Evolutionary conservation across 2,329 filamentous ascomycete genomes (phyloP), one percentile per base, ranked within the genome.

Genomic region (Xylariaceae sp.): DNA sequence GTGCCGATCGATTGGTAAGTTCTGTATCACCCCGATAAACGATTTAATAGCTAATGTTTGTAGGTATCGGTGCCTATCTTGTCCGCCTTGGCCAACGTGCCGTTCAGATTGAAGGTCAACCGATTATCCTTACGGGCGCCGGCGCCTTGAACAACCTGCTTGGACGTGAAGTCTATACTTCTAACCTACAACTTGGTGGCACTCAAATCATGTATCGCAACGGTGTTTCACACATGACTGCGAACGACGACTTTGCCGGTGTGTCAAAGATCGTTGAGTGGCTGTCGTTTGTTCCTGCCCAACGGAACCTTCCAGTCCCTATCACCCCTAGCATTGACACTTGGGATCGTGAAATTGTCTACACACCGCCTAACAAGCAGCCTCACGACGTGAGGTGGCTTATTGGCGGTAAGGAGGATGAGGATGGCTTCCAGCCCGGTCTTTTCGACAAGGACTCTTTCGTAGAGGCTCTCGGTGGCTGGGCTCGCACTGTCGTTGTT

Each of bases 161-260:
- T 60, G 95, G 95, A 71, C 92, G 96, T 67, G 95, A 99, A 78
- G 94, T 99, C 26, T 99, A 99, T 81, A 97, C 95, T 21, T 98
- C 95, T 60, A 99, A 99, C 84, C 79, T 99, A 72, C 95, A 99
- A 82, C 91, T 99, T 65, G 95, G 95, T 87, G 95, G 95, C 69
- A 99, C 95, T n/a, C 95, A 99, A 79, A 99, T 99, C 84, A 99
- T 99, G 95, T 98, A 99, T 87, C 93, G 91, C 80, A 99, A 99
- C 75, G 95, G 95, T 86, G 95, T 99, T 37, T 98, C 95, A 19
- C 95, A 99, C 82, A 94, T 98, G 91, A 97, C 94, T 66, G 95
- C 95, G 70, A 90, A 89, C 67, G 94, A 99, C 71, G 95, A 99
- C 79, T 98, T 99, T 69, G 93, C 94, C 71, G 95, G 95, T 85